Conservation (phyloP, 345 rosid genomes). For the Moringa oleifera region DNA sequence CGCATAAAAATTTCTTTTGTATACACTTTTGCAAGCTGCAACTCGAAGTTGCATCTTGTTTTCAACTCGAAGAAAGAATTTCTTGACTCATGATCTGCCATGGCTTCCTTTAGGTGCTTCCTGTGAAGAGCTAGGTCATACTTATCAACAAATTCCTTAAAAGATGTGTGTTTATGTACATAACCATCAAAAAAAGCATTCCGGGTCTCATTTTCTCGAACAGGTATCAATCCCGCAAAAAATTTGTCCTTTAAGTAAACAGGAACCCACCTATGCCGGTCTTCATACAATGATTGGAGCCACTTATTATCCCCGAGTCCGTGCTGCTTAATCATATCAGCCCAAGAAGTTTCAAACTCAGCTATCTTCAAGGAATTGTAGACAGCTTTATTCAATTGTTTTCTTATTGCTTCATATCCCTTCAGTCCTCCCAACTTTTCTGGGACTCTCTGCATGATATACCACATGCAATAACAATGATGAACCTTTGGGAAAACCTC, state of each 20-base stretch:
- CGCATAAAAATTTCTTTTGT: conserved; percentile 34
- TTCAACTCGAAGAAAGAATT: conserved; percentile 35
- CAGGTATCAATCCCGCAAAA: conserved; percentile 47
- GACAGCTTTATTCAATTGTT: conserved; percentile 36
- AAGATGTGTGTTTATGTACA: conserved; percentile 53
- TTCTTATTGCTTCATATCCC: conserved; percentile 38
- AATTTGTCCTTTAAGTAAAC: conserved; percentile 46
- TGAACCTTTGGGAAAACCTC: conserved; percentile 42
- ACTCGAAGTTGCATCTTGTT: conserved; percentile 43
- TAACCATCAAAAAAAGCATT: conserved; percentile 55
- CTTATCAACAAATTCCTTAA: conserved; percentile 52
- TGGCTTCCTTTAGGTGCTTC: conserved; percentile 47
- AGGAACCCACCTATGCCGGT: conserved; percentile 45
- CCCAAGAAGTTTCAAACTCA: conserved; percentile 48
- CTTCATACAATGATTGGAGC: conserved; percentile 44
- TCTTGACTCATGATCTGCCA: conserved; percentile 39
- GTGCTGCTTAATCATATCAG: conserved; percentile 32
- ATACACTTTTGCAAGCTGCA: conserved; percentile 42
- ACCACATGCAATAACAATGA: conserved; percentile 39
- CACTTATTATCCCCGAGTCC: conserved; percentile 44
- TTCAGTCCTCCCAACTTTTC: conserved; percentile 48
- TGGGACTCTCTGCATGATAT: conserved; percentile 46
- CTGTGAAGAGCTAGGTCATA: conserved; percentile 46
- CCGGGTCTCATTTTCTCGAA: conserved; percentile 39
- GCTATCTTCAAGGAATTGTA: conserved; percentile 39